Evolutionary conservation across 768 basidiomycete genomes (phyloP), one percentile per base, ranked within the genome.

Genomic region (Agrocybe praecox): DNA sequence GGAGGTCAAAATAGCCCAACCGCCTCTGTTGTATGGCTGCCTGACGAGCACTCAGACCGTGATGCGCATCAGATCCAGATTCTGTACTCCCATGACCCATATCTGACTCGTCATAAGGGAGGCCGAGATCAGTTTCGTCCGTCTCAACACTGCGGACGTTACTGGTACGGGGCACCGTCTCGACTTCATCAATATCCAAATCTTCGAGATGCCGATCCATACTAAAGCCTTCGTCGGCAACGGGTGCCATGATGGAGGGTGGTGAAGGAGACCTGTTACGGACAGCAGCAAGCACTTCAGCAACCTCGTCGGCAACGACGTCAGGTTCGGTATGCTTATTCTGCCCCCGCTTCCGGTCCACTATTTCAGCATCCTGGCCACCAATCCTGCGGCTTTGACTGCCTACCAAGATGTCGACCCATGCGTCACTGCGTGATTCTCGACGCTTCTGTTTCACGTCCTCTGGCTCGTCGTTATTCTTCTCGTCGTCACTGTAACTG

Each of bases 341-440:
- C 33, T 65, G 53, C 66, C 76, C 64, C 74, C 74, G 52, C 67
- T 76, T 62, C 62, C 64, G 53, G 61, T 69, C 54, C 48, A 68
- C 36, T 55, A 72, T 53, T 58, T 74, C 61, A 4, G 74, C 83
- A 47, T 87, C 87, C 67, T 88, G 87, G 7, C 77, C 80, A 1
- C 67, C 79, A 66, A 87, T 69, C 42, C 86, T 71, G 42, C 86
- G 72, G 33, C 62, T 69, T 60, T 81, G 82, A 46, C 69, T 81
- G 44, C 84, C 85, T 2, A 94, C 90, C 10, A 93, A 72, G 42
- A 94, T 94, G 71, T 94, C 92, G 42, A 94, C 90, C 91, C 92
- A 93, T 4, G 90, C 90, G 65, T 94, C 92, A 49, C 90, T 87
- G 62, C 71, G 72, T 65, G 74, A 72, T 73, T 79, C 76, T 34